Base-by-base conservation (phyloP, 441 rosid genomes). In the Pelargonium citronellum region DNA sequence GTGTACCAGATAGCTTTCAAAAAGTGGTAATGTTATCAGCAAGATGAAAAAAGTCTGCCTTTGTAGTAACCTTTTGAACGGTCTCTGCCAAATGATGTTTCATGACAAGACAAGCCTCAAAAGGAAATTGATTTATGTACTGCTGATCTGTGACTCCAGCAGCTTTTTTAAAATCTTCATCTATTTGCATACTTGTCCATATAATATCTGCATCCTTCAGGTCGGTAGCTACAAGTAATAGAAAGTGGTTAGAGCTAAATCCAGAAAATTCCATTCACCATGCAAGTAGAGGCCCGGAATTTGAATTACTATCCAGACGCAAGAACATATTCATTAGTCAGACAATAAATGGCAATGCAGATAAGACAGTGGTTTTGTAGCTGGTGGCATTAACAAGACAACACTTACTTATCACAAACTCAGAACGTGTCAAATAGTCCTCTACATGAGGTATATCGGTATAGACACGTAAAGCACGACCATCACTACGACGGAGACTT, bases 41-140 rank as follows among this genome's bases (percentile, higher is more conserved):
- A 41, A 15, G n/a, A 44, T 46, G 55, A 19, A 67, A 76, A 68
- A 60, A 77, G 30, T 72, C 67, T 47, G 41, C 65, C 73, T 12
- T 64, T 63, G 67, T 57, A 57, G 67, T 57, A 57, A 91, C 97
- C 96, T 77, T 86, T 76, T 88, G 95, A 80, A 91, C 74, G 64
- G 97, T 94, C 77, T 88, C 93, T 0, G 97, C 98, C 80, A 94
- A 86, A 89, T 91, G 95, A 84, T 94, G 98, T 81, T 94, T 94
- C 98, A 93, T 93, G 76, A 91, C 98, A 72, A 93, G 78, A 79
- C 95, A 93, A 57, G 96, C 94, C 83, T 93, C 98, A 71, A 85
- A 91, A 46, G 98, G 97, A 81, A 91, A 93, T 78, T 94, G 98
- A 69, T 89, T 91, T 27, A 88, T 60, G 71, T 82, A 87, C 73